Evolutionary conservation across 495 filamentous ascomycete genomes (phyloP), one percentile per base, ranked within the genome.

Genomic region (Aspergillus leporis): DNA sequence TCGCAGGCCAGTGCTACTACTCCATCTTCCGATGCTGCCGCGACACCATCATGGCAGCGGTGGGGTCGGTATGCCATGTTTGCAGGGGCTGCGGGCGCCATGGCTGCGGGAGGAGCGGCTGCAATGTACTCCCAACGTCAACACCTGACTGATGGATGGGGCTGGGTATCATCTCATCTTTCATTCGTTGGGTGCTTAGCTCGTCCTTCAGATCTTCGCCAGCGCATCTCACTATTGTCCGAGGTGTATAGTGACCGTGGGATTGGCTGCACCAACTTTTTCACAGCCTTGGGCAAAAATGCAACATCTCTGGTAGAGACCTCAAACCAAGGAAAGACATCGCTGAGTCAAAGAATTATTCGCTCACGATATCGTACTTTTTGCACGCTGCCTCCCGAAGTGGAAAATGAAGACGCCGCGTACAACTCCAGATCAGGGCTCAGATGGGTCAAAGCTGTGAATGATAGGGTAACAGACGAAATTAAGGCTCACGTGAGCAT

Each of bases 151-250:
- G 78, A 85, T 21, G 87, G 90, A 0, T 86, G 85, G 75, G 77
- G 70, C 36, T 98, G 92, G 93, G 90, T 90, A 16, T 85, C 87
- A 10, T 91, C 89, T 16, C 95, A 98, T 75, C 85, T 98, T n/a
- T 92, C 93, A 69, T 98, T 98, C 64, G 88, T 98, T 2, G 92
- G 93, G 1, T 93, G 90, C 66, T 81, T 98, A 4, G 86, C 88
- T 58, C 85, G 91, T 22, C 83, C 81, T 9, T 85, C 90, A 54
- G 93, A 97, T 61, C 73, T 98, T 32, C 82, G 84, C 45, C 78
- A 81, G 58, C 84, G 94, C 5, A 76, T 95, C 22, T 70, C 45
- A 4, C 62, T 60, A 1, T 77, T 91, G 67, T 75, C 81, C 14
- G 73, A 74, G n/a, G 71, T 93, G 10, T 78, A 84, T 38, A 67